Conservation (phyloP, 2,329 filamentous ascomycete species). For the Alternaria arborescens region DNA sequence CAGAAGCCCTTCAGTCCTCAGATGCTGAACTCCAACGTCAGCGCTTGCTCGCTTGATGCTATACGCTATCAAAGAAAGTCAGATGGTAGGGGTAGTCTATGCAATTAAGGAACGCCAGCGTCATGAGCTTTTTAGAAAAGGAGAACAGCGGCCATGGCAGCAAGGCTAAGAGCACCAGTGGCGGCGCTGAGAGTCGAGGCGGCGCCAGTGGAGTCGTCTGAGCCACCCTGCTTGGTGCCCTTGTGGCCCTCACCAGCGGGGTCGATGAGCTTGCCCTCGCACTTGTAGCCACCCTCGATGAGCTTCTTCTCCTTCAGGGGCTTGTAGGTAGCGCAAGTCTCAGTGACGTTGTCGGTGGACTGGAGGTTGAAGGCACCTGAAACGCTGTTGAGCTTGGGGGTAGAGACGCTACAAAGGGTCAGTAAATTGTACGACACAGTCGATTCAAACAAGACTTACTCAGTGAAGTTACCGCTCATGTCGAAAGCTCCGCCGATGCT, state of each 20-base stretch:
- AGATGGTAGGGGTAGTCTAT: conserved; percentile 51
- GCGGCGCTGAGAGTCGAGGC: conserved; percentile 54
- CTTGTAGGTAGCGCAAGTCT: conserved; percentile 55
- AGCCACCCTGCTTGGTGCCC: conserved; percentile 40
- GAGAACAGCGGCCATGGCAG: conserved; percentile 59
- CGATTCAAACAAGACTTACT: conserved; percentile 64
- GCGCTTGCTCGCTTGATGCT: conserved; percentile 38
- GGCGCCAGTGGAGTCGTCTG: conserved; percentile 41
- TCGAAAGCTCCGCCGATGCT: conserved; percentile 81
- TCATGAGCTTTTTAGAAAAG: conserved; percentile 54
- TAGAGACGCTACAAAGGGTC: conserved; percentile 66
- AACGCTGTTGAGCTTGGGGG: conserved; percentile 64
- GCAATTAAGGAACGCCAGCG: conserved; percentile 51
- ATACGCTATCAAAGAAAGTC: conserved; percentile 46
- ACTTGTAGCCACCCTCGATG: conserved; percentile 54
- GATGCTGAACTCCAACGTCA: conserved; percentile 32
- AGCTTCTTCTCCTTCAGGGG: conserved; percentile 55
- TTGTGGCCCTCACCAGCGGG: conserved; percentile 49
- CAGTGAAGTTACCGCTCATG: conserved; percentile 82
- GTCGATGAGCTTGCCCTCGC: conserved; percentile 51
- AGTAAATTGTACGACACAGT: conserved; percentile 25
- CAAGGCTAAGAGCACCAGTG: conserved; percentile 53
- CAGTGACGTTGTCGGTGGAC: conserved; percentile 54
- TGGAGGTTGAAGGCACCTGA: conserved; percentile 62
- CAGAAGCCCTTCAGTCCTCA: conserved; percentile 35